Percentiles rank a stretch among this genome's conserved stretches.
Conservation (phyloP, 148 eudicot species). For the Talinum fruticosum region DNA sequence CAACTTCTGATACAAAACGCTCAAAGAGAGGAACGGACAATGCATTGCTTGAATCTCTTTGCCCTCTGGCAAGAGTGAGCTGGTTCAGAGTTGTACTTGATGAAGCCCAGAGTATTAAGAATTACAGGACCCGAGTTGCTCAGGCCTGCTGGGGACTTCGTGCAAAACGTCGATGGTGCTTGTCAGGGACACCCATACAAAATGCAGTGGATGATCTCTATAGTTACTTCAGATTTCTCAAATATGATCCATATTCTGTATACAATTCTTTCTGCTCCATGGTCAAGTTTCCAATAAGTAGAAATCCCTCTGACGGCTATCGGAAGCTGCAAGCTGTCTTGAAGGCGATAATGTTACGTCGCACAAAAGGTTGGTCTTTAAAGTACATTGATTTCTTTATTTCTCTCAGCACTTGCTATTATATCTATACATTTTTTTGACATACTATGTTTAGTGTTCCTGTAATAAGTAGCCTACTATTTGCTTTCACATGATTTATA, state of each 20-base stretch:
- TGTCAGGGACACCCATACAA: slow-evolving; percentile 98
- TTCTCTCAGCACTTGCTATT: not conserved
- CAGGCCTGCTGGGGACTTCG: slow-evolving; percentile 99
- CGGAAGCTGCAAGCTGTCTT: slow-evolving; percentile 82
- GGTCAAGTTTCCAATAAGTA: slow-evolving; percentile 70
- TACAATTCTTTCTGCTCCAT: slow-evolving; percentile 60
- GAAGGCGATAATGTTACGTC: slow-evolving; percentile 91
- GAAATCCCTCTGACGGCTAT: slow-evolving; percentile 63
- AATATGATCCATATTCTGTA: slow-evolving; percentile 74
- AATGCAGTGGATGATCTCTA: slow-evolving; percentile 96
- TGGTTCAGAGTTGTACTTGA: slow-evolving; percentile 98
- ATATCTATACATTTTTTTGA: not conserved
- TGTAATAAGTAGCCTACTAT: not conserved
- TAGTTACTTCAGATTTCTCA: slow-evolving; percentile 94
- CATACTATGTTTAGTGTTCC: not conserved
- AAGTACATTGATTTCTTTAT: not conserved
- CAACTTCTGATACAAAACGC: slow-evolving; percentile 39
- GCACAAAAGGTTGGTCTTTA: slow-evolving; percentile 74
- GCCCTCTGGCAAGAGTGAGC: slow-evolving; percentile 77
- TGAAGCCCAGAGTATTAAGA: slow-evolving; percentile 97
- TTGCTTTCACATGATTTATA: not conserved
- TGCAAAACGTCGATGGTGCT: slow-evolving; percentile 99
- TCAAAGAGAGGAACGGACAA: slow-evolving; percentile 43
- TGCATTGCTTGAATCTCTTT: slow-evolving; percentile 41
- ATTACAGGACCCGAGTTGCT: slow-evolving; percentile 81